Conservation (phyloP, 139 green algal species). For the Raphidocelis subcapitata region DNA sequence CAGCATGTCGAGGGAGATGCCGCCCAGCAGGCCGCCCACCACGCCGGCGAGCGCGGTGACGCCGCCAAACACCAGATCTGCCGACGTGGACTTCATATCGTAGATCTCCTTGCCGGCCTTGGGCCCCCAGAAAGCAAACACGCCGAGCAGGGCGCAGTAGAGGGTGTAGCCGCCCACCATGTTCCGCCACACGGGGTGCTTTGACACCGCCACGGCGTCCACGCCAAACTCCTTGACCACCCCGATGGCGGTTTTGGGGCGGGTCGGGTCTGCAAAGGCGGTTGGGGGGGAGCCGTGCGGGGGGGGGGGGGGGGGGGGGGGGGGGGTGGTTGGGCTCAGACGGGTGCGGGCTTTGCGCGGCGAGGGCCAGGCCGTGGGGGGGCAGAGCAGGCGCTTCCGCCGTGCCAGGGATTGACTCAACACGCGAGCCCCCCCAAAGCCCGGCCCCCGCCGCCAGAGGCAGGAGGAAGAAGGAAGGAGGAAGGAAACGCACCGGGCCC, state of each 20-base stretch:
- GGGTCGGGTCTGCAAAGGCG: not conserved
- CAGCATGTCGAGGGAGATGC: slow-evolving; percentile 73
- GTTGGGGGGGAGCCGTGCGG: not conserved
- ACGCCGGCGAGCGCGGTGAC: slow-evolving; percentile 87
- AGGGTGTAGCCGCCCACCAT: slow-evolving; percentile 43
- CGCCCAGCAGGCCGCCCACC: slow-evolving; percentile 76
- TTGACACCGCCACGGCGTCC: slow-evolving; percentile 44
- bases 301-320: not conserved
- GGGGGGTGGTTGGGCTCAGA: not conserved
- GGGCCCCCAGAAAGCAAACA: slow-evolving; percentile 58
- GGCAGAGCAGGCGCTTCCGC: not conserved
- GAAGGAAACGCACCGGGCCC: not conserved
- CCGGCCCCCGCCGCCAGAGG: too few species aligned
- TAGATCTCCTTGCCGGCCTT: slow-evolving; percentile 45
- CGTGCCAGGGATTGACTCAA: too few species aligned
- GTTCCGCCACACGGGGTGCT: slow-evolving; percentile 51
- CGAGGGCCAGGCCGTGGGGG: too few species aligned
- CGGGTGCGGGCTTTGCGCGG: too few species aligned
- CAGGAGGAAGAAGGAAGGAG: not conserved
- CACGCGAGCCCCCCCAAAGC: too few species aligned
- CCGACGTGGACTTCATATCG: slow-evolving; percentile 38
- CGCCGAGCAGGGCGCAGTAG: slow-evolving; percentile 83
- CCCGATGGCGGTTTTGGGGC: not conserved
- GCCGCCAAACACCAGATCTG: slow-evolving; percentile 85
- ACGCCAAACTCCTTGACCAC: slow-evolving; percentile 23